Base-by-base conservation (phyloP, 140 eudicot species). In the Bidens hawaiensis region DNA sequence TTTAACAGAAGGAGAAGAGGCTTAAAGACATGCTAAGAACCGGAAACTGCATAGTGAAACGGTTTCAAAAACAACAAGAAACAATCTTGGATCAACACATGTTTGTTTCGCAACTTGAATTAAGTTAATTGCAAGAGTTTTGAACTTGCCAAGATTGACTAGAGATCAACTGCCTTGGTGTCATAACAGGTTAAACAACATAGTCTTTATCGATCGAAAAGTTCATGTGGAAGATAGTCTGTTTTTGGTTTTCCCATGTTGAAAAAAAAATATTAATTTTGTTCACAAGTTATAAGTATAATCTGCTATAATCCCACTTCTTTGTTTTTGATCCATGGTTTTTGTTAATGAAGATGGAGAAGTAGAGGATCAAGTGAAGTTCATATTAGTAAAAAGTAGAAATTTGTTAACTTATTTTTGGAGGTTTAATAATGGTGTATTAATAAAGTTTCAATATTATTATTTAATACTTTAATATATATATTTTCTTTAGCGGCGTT, bases 1-100 rank as follows among this genome's bases (percentile, higher is more conserved):
- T 75, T n/a, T n/a, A n/a, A 78, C 85, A 93, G 99, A 93, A 93
- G 75, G 96, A 88, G 60, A 88, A 76, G 65, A 85, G 78, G 82
- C 75, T 93, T 4, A 83, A 79, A 63, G 99, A 93, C 61, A 60
- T 83, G 42, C 28, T 74, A 65, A 83, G 86, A 79, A 85, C 87
- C 23, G 80, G 86, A 24, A 93, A 85, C 60, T 88, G 99, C 82
- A 75, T 93, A 69, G 86, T 88, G 58, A 88, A 77, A 72, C 83
- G 73, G 86, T 77, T 88, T 52, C 90, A 83, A 60, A 88, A 81
- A 50, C 89, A 73, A 4, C 75, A 82, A 56, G 72, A 65, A 61
- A 74, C 83, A 0, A 55, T 75, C 0, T 60, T 75, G 78, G 81
- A 69, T 56, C 78, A 61, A 19, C 85, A 79, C 33, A 23, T 81